Evolutionary conservation across 2,329 filamentous ascomycete genomes (phyloP).

Genomic region (Monilinia aucupariae): DNA sequence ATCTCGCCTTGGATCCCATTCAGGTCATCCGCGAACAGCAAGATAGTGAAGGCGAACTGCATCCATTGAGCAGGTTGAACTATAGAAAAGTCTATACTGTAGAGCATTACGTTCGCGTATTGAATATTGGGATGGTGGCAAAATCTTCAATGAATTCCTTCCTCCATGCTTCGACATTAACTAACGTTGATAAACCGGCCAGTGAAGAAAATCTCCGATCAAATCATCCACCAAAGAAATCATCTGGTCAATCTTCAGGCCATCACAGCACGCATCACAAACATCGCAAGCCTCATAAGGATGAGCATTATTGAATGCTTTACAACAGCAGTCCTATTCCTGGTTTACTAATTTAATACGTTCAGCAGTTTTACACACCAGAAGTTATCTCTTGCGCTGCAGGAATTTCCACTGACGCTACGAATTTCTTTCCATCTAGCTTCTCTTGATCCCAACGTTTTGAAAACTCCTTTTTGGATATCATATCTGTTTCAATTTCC

Average conservation of each 20-base stretch:
- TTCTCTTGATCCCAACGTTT: neutral
- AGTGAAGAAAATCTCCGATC: neutral
- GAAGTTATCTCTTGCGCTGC: neutral
- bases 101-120: slow-evolving; percentile 25
- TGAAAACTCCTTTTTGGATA: neutral
- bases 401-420: neutral
- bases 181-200: neutral
- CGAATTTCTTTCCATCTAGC: neutral
- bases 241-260: neutral
- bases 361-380: neutral
- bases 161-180: neutral
- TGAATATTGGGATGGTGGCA: slow-evolving; percentile 22
- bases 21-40: slow-evolving; percentile 19
- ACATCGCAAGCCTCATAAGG: too few relatives aligned
- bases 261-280: neutral
- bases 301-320: neutral
- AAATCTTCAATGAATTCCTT: neutral
- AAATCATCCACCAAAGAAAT: neutral
- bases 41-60: neutral
- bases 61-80: slow-evolving; percentile 23
- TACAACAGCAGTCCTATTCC: neutral
- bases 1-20: slow-evolving; percentile 23
- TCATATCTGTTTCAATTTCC: neutral
- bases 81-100: slow-evolving; percentile 31
- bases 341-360: neutral